Percentiles rank a stretch among this genome's conserved stretches.
These are phyloP conservation scores for Agaricus subrufescens DNA, from an alignment of 768 basidiomycete genomes.

Conservation along the genomic window DNA sequence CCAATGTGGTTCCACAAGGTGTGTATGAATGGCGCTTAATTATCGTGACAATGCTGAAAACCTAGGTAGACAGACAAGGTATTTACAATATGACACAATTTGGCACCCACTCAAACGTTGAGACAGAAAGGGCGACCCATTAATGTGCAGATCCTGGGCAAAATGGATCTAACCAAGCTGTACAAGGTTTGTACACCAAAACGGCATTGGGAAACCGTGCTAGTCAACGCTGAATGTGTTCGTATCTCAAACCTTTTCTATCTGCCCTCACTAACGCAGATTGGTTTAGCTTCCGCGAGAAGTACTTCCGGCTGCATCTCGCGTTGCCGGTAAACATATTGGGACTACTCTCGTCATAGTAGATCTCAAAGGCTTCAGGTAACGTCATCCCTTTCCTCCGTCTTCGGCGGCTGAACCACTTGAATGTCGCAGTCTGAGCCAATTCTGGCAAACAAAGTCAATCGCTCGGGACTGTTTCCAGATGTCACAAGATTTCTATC, in stretches of 20 bases:
- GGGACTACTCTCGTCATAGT: constrained; percentile 58
- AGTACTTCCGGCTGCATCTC: constrained; percentile 59
- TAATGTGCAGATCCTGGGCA: constrained; percentile 61
- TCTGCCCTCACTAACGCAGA: not conserved
- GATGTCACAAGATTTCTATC: constrained; percentile 75
- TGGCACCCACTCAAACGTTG: not conserved
- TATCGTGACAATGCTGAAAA: not conserved
- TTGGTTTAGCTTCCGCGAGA: constrained; percentile 48
- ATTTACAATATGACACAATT: not conserved
- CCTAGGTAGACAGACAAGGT: constrained; percentile 65
- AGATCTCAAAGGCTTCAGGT: constrained; percentile 68
- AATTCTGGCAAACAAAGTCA: constrained; percentile 75
- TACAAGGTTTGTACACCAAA: constrained; percentile 56
- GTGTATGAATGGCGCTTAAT: constrained; percentile 12
- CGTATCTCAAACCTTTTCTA: constrained; percentile 8
- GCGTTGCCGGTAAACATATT: constrained; percentile 47
- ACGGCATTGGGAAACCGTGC: constrained; percentile 55
- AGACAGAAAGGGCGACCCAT: constrained; percentile 64
- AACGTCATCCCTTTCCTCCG: not conserved
- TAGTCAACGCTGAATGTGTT: constrained; percentile 61
- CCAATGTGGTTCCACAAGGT: constrained; percentile 80
- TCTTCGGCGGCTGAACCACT: not conserved
- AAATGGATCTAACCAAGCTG: constrained; percentile 52
- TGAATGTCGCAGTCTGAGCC: constrained; percentile 39
- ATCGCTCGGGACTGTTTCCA: constrained; percentile 62